These are phyloP conservation scores for Omphalea diandra DNA, from an alignment of 441 rosid species.

Conservation along the genomic window DNA sequence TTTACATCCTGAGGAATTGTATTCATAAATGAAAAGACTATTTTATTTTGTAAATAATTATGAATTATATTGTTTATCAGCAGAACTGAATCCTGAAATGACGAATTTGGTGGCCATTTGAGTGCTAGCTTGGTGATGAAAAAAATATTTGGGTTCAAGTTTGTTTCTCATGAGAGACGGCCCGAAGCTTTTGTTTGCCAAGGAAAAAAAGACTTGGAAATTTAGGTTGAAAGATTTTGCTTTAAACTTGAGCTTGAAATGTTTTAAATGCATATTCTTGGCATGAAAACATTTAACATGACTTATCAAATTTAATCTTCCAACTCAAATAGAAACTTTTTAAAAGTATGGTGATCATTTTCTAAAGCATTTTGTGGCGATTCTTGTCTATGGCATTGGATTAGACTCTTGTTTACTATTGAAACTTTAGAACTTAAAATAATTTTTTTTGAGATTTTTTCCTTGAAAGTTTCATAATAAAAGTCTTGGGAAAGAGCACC, in stretches of 20 bases:
- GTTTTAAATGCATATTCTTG: background rate
- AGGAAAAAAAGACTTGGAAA: background rate
- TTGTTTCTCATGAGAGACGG: background rate
- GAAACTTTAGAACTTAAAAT: background rate
- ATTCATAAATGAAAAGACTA: background rate
- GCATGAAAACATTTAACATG: background rate
- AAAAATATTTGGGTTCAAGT: background rate
- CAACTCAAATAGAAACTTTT: no score
- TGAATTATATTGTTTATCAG: background rate
- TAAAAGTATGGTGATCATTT: background rate
- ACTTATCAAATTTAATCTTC: background rate
- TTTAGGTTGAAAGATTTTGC: background rate
- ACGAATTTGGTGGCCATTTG: background rate
- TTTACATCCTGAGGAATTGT: background rate
- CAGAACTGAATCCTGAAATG: background rate
- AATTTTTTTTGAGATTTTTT: background rate
- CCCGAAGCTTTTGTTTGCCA: background rate
- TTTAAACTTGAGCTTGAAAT: background rate
- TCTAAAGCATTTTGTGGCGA: background rate
- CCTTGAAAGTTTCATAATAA: background rate
- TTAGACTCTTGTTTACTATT: background rate
- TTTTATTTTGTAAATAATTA: background rate
- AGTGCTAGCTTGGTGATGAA: conserved; percentile 3
- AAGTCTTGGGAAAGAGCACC: background rate
- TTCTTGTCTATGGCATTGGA: background rate